A percentile compares a stretch with the other conserved stretches of the same genome.
Conservation (phyloP, 805 yeast genomes). For the Naumovozyma baii region DNA sequence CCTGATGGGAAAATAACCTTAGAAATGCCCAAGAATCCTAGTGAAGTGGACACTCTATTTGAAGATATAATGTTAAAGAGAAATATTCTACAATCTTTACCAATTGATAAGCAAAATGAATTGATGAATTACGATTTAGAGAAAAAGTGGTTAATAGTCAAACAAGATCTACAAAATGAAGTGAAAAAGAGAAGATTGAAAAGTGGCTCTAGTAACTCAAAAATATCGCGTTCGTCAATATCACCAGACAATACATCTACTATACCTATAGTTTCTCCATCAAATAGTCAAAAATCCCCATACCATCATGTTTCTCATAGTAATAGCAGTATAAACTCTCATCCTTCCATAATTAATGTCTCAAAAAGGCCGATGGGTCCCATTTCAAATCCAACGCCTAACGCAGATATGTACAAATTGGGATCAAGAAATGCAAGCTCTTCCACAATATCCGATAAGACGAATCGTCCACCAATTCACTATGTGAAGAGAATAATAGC, state of each 20-base stretch:
- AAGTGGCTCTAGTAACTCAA: constrained; percentile 1
- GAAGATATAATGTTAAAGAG: constrained; percentile 73
- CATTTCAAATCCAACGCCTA: background rate
- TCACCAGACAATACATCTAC: background rate
- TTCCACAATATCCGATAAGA: constrained; percentile 22
- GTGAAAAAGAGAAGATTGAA: constrained; percentile 43
- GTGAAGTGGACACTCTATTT: constrained; percentile 65
- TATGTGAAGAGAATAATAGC: constrained; percentile 69
- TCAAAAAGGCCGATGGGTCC: background rate
- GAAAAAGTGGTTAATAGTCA: constrained; percentile 85
- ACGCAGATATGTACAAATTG: constrained; percentile 1
- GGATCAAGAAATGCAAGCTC: constrained; percentile 16
- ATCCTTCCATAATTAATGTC: background rate
- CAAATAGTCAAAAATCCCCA: background rate
- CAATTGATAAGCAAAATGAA: constrained; percentile 65
- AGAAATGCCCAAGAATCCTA: constrained; percentile 58
- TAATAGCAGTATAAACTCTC: background rate
- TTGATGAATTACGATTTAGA: constrained; percentile 65
- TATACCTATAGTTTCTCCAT: background rate
- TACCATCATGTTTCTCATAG: background rate
- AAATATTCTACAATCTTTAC: constrained; percentile 55
- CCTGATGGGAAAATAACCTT: constrained; percentile 31
- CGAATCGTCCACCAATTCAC: constrained; percentile 51
- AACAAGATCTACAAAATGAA: constrained; percentile 78
- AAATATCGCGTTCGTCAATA: background rate